phyloP scores from a whole-genome alignment of 345 rosid genomes.

The Eucalyptus tenuipes region DNA sequence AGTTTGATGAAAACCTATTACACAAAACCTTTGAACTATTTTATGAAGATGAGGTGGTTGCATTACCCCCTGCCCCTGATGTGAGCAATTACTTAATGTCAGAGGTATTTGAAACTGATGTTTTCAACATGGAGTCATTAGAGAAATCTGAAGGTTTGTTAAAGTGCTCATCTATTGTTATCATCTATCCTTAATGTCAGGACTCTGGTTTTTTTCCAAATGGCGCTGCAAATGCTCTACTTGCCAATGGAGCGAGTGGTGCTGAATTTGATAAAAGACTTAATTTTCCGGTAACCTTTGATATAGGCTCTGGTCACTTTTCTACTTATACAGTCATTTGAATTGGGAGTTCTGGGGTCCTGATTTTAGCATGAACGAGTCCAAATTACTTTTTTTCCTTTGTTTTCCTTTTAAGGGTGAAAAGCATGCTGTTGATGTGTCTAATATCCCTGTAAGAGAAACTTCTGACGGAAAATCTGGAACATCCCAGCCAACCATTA shows the following conservation, averaged over 20 bases:
- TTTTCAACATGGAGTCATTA: not conserved
- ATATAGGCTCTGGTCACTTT: not conserved
- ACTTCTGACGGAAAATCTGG: slow-evolving; percentile 42
- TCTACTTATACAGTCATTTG: not conserved
- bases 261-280: slow-evolving; percentile 59
- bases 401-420: not conserved
- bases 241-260: slow-evolving; percentile 65
- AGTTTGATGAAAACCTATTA: slow-evolving; percentile 80
- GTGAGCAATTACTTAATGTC: slow-evolving; percentile 83
- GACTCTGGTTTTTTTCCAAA: slow-evolving; percentile 63
- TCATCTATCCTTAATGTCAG: slow-evolving; percentile 11
- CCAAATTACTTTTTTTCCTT: not conserved
- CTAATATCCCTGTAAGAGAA: slow-evolving; percentile 19
- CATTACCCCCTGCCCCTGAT: slow-evolving; percentile 78
- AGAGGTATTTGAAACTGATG: slow-evolving; percentile 47
- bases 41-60: slow-evolving; percentile 73
- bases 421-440: slow-evolving; percentile 29
- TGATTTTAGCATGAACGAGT: not conserved
- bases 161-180: not conserved
- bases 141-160: not conserved
- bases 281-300: slow-evolving; percentile 36
- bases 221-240: slow-evolving; percentile 38
- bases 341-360: not conserved
- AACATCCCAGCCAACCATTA: slow-evolving; percentile 37
- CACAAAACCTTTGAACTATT: slow-evolving; percentile 55